A percentile compares a stretch with the other conserved stretches of the same genome.
Evolutionary conservation across 208 protist species (phyloP).

Genomic region (Acanthamoeba sp.): DNA sequence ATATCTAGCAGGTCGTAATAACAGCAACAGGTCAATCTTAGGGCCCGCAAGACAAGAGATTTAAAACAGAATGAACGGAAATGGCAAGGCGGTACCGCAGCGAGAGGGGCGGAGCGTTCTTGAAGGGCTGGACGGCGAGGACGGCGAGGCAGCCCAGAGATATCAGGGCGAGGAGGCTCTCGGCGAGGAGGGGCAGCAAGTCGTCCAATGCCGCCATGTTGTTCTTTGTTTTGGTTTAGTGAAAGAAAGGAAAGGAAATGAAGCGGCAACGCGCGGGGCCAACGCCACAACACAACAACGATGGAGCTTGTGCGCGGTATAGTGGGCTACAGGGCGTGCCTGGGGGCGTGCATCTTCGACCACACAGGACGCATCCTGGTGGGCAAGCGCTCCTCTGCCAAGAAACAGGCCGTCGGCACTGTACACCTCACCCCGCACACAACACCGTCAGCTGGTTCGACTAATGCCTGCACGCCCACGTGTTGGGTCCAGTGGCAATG

Average conservation of each 20-base stretch:
- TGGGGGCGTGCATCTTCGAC: neutral
- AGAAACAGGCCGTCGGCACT: neutral
- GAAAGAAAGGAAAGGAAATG: neutral
- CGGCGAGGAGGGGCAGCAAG: neutral
- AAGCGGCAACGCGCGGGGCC: too few relatives aligned
- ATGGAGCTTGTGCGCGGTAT: neutral
- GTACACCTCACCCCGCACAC: neutral
- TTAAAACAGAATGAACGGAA: neutral
- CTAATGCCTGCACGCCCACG: neutral
- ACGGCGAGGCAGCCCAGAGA: neutral
- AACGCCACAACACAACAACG: neutral
- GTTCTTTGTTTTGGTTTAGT: neutral
- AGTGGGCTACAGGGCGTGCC: neutral
- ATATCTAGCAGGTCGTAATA: too few relatives aligned
- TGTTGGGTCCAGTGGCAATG: neutral
- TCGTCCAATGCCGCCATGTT: neutral
- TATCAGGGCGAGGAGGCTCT: neutral
- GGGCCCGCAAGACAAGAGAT: neutral
- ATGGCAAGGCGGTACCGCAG: neutral
- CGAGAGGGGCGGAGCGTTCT: neutral
- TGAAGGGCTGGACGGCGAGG: neutral
- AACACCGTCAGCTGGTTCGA: neutral
- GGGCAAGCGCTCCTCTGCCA: slow-evolving; percentile 1
- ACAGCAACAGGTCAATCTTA: too few relatives aligned
- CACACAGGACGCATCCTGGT: neutral